Evolutionary conservation across 164 flowering plant species (phyloP), one percentile per base, ranked within the genome.

Genomic region (Cinnamomum chago): DNA sequence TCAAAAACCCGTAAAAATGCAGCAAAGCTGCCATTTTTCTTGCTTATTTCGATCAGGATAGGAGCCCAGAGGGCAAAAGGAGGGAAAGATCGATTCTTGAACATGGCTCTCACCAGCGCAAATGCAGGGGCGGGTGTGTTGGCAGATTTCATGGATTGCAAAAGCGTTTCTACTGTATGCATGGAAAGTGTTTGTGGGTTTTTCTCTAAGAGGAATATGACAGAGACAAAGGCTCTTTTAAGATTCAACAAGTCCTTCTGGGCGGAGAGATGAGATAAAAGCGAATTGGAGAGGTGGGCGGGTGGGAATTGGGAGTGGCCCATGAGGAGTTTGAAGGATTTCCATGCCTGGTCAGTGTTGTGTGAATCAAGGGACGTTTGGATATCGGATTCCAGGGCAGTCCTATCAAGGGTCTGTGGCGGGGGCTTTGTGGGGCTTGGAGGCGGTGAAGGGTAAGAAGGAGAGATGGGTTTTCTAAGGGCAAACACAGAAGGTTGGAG

Each of bases 311-410:
- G 50, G 35, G 93, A 84, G 76, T 72, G 62, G 80, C 69, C 50
- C 20, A 93, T 87, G 70, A 92, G 90, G 30, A 85, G 62, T 79
- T 92, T 92, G 89, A 95, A 95, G 50, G 91, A 87, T 73, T 88
- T 92, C 99, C 99, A 95, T 11, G 97, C 99, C 68, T 88, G 92
- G 76, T 93, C 99, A 13, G 92, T 92, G 82, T 87, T 64, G 73
- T 74, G 64, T 71, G 78, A 71, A 58, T 79, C 23, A 35, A 94
- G 86, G 24, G 92, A 90, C 10, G 72, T 24, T 33, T 87, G 85
- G 60, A 91, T 89, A 65, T 83, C 71, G 33, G 35, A n/a, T 75
- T 88, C 88, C 2, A 91, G 80, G 47, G 75, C 35, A 67, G 82
- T n/a, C 67, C 73, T 82, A 25, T 87, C 85, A 76, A 47, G 83